These are phyloP conservation scores for Diddensiella transvaalensis DNA, from an alignment of 805 yeast species.

Conservation along the genomic window DNA sequence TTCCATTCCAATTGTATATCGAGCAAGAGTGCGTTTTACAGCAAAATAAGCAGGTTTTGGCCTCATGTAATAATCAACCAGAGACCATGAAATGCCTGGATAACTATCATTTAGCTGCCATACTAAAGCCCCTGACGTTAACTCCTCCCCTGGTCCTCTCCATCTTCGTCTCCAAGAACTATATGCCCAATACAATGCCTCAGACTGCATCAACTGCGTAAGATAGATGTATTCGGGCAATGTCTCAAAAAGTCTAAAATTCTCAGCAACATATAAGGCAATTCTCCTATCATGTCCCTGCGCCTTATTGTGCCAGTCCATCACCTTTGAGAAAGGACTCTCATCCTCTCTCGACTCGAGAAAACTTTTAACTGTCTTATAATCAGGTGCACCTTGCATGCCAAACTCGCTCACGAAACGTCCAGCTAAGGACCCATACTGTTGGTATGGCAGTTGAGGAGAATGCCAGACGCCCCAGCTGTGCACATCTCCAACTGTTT, in stretches of 20 bases:
- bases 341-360: slow-evolving; percentile 37
- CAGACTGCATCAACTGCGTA: slow-evolving; percentile 50
- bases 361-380: slow-evolving; percentile 36
- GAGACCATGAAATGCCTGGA: slow-evolving; percentile 49
- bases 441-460: slow-evolving; percentile 43
- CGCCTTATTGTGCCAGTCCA: slow-evolving; percentile 48
- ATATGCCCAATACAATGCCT: slow-evolving; percentile 44
- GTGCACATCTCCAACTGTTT: slow-evolving; percentile 46
- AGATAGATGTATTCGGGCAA: slow-evolving; percentile 44
- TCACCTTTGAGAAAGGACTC: slow-evolving; percentile 37
- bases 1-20: slow-evolving; percentile 34
- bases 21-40: slow-evolving; percentile 40
- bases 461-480: slow-evolving; percentile 58
- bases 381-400: slow-evolving; percentile 37
- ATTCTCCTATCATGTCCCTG: slow-evolving; percentile 43
- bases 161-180: slow-evolving; percentile 44
- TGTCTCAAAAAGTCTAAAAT: slow-evolving; percentile 38
- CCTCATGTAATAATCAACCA: slow-evolving; percentile 39
- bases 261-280: slow-evolving; percentile 44
- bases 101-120: slow-evolving; percentile 55
- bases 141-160: slow-evolving; percentile 35
- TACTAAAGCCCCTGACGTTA: slow-evolving; percentile 45
- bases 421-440: slow-evolving; percentile 43
- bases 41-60: slow-evolving; percentile 47
- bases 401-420: slow-evolving; percentile 52